Evolutionary conservation across 2,329 filamentous ascomycete genomes (phyloP).

Genomic region (Ceratocystis lukuohia): DNA sequence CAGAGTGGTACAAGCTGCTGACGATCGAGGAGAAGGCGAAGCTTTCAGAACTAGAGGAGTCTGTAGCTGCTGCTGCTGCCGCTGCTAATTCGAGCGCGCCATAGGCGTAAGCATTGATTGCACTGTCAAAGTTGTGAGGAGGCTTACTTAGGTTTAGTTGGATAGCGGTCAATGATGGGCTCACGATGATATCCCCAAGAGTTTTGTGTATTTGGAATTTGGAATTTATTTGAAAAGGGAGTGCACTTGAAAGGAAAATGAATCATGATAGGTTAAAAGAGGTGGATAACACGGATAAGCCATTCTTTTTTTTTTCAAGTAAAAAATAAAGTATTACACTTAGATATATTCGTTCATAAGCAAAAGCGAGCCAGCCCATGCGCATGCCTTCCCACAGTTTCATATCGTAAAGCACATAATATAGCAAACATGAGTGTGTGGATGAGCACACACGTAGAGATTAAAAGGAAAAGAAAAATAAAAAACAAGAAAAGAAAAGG

Average conservation of each 20-base stretch:
- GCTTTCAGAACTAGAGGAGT: constrained; percentile 38
- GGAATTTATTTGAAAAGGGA: neutral
- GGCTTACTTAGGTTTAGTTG: neutral
- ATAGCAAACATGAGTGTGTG: neutral
- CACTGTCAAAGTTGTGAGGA: neutral
- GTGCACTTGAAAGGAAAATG: neutral
- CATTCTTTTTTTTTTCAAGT: neutral
- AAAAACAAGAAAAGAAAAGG: neutral
- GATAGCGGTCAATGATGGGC: neutral
- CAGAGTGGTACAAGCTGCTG: constrained; percentile 43
- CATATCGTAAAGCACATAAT: neutral
- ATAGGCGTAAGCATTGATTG: neutral
- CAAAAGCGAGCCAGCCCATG: neutral
- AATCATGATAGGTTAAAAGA: neutral
- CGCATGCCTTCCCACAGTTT: neutral
- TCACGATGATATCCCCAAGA: constrained; percentile 4
- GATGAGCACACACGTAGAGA: neutral
- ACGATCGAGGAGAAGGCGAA: constrained; percentile 44
- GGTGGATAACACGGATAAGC: neutral
- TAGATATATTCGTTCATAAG: neutral
- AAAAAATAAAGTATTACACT: neutral
- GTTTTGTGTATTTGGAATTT: neutral
- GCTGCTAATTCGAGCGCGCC: neutral
- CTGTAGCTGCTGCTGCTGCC: constrained; percentile 22
- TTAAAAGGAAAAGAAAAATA: neutral